Evolutionary conservation across 768 basidiomycete genomes (phyloP).

Genomic region (Hydnomerulius pinastri): DNA sequence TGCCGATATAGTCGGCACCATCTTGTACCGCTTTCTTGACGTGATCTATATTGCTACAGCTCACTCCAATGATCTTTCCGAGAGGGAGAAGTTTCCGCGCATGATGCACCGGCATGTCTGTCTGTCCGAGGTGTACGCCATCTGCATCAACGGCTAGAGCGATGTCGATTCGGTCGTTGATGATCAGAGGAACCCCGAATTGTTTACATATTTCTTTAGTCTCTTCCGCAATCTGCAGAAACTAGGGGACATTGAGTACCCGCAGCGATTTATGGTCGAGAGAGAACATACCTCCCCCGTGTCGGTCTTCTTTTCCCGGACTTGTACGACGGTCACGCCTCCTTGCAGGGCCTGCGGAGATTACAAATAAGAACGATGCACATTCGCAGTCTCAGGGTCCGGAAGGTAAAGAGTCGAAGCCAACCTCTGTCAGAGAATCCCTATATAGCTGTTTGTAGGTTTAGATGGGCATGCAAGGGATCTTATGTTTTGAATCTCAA

Average conservation of each 20-base stretch:
- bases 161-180: constrained; percentile 89
- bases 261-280: neutral
- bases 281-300: constrained; percentile 66
- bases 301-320: constrained; percentile 83
- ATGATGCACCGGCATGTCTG: constrained; percentile 71
- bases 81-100: constrained; percentile 71
- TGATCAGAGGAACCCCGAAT: constrained; percentile 80
- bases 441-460: constrained; percentile 59
- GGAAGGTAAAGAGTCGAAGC: neutral
- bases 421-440: constrained; percentile 74
- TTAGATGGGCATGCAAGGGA: constrained; percentile 3
- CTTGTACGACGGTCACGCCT: constrained; percentile 88
- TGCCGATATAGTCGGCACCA: constrained; percentile 83
- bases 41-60: constrained; percentile 70
- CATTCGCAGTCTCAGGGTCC: neutral
- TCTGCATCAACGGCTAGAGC: constrained; percentile 74
- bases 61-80: constrained; percentile 76
- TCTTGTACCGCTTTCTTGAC: constrained; percentile 60
- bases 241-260: constrained; percentile 43
- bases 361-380: neutral
- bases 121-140: constrained; percentile 90
- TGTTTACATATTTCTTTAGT: constrained; percentile 73
- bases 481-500: neutral
- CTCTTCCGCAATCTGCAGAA: constrained; percentile 68
- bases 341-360: constrained; percentile 68